Evolutionary conservation across 1,284 basidiomycete genomes (phyloP).

Genomic region (Pseudozyma sp.): DNA sequence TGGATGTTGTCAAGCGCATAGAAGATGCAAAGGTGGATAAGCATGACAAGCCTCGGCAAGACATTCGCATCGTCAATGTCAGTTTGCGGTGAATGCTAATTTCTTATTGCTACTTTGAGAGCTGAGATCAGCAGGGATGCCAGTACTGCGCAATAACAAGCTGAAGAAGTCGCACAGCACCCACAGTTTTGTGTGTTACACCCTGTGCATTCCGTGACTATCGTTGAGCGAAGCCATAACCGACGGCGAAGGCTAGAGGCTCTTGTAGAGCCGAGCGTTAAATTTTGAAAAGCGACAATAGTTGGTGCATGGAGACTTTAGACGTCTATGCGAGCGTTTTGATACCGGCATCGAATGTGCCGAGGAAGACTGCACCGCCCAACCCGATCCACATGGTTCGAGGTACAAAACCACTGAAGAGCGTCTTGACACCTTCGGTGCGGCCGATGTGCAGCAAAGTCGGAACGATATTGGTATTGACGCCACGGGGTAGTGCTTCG

Average conservation of each 20-base stretch:
- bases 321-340: constrained; percentile 35
- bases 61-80: constrained; percentile 48
- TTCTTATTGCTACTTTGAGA: too few relatives aligned
- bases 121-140: too few relatives aligned
- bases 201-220: too few relatives aligned
- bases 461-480: constrained; percentile 61
- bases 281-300: too few relatives aligned
- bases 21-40: constrained; percentile 76
- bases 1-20: constrained; percentile 78
- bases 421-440: constrained; percentile 79
- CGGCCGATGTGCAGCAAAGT: constrained; percentile 75
- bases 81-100: constrained; percentile 21
- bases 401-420: constrained; percentile 90
- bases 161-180: neutral
- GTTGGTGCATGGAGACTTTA: neutral
- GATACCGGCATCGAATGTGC: constrained; percentile 79
- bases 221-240: too few relatives aligned
- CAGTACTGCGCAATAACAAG: neutral
- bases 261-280: neutral
- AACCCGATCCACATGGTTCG: constrained; percentile 95
- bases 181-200: too few relatives aligned
- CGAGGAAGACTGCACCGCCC: constrained; percentile 95
- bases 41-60: constrained; percentile 68
- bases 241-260: neutral
- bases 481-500: constrained; percentile 32